Base-by-base conservation (phyloP, 192 early-diverging fungal genomes). In the Entomortierella chlamydospora region DNA sequence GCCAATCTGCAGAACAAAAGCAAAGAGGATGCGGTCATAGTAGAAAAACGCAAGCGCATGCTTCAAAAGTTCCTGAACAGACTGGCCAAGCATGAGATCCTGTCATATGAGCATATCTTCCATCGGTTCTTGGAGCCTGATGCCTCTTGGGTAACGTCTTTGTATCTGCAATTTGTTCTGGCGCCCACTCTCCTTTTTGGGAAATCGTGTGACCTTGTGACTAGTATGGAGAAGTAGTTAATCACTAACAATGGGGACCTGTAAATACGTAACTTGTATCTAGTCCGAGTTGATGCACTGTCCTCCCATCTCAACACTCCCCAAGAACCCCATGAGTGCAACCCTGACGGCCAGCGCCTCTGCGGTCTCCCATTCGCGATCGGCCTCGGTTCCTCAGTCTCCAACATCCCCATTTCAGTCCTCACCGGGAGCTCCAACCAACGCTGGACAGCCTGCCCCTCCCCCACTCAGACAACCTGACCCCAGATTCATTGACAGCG, bases 61-160 rank as follows among this genome's bases (percentile, higher is more conserved):
- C 86, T 99, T 59, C 95, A 97, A 84, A 91, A 90, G 29, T 99
- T 99, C 70, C 80, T 99, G 67, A 98, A 98, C 77, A 89, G 96
- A 42, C 72, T 98, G 47, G 93, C 90, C 3, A 90, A 89, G 69
- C 95, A 99, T 85, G 94, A 95, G 31, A 90, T 94, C 64, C 73
- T 99, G 47, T 86, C 91, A 17, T 84, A 90, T 65, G 95, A 95
- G 58, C 96, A 98, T 74, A 87, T 96, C 41, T 91, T 98, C 81
- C 98, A 99, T 72, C 78, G 91, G 42, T 99, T 99, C 77, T 82
- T 99, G 68, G 96, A 99, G 74, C 81, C 73, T 23, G 91, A 88
- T 8, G 90, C 90, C 26, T 84, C 90, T 60, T 94, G 93, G 93
- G 88, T 89, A 83, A 30, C 26, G 7, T 54, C 52, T 54, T 3